phyloP scores from a whole-genome alignment of 2,329 filamentous ascomycete genomes.

The Fusarium tuaranense region DNA sequence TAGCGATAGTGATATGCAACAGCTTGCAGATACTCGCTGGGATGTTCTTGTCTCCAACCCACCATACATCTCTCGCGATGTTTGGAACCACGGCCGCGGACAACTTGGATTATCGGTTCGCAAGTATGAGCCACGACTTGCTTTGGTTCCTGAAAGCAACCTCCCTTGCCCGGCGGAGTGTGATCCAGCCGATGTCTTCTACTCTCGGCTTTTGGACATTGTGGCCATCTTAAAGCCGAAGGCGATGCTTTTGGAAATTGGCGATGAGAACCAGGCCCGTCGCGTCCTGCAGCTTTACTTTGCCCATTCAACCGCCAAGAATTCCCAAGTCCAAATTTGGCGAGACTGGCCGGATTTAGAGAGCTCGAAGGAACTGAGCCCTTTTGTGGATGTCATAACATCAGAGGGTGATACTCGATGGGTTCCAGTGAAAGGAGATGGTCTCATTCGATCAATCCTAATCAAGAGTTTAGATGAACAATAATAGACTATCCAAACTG shows the following conservation, averaged over 20 bases:
- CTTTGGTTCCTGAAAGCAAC: conserved; percentile 71
- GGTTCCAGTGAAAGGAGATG: conserved; percentile 59
- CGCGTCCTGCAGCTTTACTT: conserved; percentile 68
- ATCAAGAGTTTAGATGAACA: conserved; percentile 18
- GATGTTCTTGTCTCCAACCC: conserved; percentile 89
- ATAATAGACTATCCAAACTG: not conserved
- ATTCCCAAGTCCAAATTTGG: conserved; percentile 73
- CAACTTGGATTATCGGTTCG: conserved; percentile 79
- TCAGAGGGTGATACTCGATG: conserved; percentile 11
- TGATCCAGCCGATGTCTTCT: conserved; percentile 69
- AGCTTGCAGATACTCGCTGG: conserved; percentile 45
- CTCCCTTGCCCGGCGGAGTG: conserved; percentile 48
- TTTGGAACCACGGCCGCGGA: conserved; percentile 53
- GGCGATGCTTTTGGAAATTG: conserved; percentile 77
- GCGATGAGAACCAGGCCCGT: conserved; percentile 74
- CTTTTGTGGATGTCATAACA: conserved; percentile 38
- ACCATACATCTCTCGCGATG: conserved; percentile 81
- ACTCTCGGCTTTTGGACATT: conserved; percentile 71
- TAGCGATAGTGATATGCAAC: conserved; percentile 51
- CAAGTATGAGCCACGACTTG: conserved; percentile 82
- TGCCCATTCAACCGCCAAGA: conserved; percentile 41
- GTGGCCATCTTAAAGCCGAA: conserved; percentile 62
- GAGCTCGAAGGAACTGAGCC: conserved; percentile 44
- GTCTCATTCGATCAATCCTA: conserved; percentile 60
- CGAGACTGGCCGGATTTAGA: conserved; percentile 70